A percentile compares a stretch with the other conserved stretches of the same genome.
phyloP scores from a whole-genome alignment of 1,139 yeast genomes.

The Taiozyma sp. region DNA sequence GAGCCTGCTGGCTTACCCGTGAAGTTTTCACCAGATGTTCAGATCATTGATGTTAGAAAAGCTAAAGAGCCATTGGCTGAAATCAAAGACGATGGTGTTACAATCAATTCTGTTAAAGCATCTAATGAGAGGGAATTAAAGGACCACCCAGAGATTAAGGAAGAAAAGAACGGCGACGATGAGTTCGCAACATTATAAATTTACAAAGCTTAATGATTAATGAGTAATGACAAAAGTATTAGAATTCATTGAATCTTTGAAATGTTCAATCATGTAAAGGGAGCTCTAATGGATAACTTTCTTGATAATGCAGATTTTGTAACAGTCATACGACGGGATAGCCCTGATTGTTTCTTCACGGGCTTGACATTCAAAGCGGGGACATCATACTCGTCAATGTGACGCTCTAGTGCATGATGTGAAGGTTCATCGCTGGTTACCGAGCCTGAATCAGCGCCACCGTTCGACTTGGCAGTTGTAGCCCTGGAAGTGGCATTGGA shows the following conservation, averaged over 20 bases:
- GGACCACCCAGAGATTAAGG: not conserved
- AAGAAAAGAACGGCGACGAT: constrained; percentile 5
- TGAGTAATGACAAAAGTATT: not conserved
- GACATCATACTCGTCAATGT: constrained; percentile 32
- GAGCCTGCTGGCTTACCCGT: constrained; percentile 48
- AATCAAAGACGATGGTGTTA: constrained; percentile 17
- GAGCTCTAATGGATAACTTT: constrained; percentile 26
- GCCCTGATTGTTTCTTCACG: constrained; percentile 26
- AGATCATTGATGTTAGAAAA: constrained; percentile 44
- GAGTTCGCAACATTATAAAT: constrained; percentile 2
- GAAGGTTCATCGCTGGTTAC: not conserved
- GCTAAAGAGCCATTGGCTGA: constrained; percentile 19
- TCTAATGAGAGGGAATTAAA: not conserved
- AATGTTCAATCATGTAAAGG: not conserved
- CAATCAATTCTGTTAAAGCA: not conserved
- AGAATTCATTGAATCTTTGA: not conserved
- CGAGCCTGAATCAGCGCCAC: not conserved
- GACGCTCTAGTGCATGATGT: constrained; percentile 16
- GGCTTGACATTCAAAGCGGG: constrained; percentile 32
- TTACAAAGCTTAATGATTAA: not conserved
- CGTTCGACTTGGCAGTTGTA: constrained; percentile 1
- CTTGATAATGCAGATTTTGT: constrained; percentile 26
- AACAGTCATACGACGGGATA: constrained; percentile 26
- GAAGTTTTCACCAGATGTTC: constrained; percentile 53
- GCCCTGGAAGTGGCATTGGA: constrained; percentile 12